Conservation (phyloP, 106 monocot genomes). For the Posidonia australis region DNA sequence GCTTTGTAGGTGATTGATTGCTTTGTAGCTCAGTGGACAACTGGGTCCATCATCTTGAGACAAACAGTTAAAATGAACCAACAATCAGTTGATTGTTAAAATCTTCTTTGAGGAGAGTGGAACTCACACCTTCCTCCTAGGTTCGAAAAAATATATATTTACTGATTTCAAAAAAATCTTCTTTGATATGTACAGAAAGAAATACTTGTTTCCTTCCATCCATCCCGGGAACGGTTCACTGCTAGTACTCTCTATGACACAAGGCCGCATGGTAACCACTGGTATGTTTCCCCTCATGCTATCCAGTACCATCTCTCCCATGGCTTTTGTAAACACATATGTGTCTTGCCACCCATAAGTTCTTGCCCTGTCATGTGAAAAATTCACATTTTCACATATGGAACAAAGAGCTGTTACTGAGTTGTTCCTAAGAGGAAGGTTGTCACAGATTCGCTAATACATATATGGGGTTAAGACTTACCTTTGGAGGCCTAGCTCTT, state of each 20-base stretch:
- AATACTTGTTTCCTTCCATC: conserved; percentile 95
- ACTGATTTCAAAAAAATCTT: too few species aligned
- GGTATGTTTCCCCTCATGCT: conserved; percentile 70
- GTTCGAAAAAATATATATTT: too few species aligned
- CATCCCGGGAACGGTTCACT: conserved; percentile 86
- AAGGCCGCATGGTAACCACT: conserved; percentile 69
- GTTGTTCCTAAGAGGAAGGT: neutral
- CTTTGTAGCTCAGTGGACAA: too few species aligned
- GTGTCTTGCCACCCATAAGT: conserved; percentile 86
- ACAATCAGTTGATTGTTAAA: too few species aligned
- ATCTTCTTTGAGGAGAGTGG: too few species aligned
- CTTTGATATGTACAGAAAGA: neutral
- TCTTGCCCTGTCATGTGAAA: conserved; percentile 40
- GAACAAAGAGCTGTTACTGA: too few species aligned
- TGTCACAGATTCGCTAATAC: neutral
- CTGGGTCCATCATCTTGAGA: too few species aligned
- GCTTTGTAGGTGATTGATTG: too few species aligned
- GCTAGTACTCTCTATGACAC: conserved; percentile 74
- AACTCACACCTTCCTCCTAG: too few species aligned
- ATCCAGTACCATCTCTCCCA: conserved; percentile 85
- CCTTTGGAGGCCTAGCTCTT: conserved; percentile 61
- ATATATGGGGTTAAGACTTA: conserved; percentile 3
- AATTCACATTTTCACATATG: too few species aligned
- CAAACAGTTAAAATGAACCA: neutral
- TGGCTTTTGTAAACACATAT: conserved; percentile 87